Percentiles rank a stretch among this genome's conserved stretches.
phyloP scores from a whole-genome alignment of 1,139 yeast species.

The Yamadazyma triangularis region DNA sequence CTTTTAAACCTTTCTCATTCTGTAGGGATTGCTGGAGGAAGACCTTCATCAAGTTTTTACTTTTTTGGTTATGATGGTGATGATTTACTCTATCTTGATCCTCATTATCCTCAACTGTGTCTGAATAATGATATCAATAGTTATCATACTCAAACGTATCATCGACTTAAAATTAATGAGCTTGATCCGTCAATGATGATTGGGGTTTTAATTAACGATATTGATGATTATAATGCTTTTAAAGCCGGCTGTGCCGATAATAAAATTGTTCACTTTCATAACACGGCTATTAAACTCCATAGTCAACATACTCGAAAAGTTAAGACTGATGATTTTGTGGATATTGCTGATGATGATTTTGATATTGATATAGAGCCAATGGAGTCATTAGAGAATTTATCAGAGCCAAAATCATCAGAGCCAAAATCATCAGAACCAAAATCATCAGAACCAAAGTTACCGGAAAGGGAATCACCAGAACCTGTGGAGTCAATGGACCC shows the following conservation, averaged over 20 bases:
- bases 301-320: not conserved
- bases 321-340: slow-evolving; percentile 15
- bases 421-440: too few species aligned
- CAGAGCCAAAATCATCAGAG: too few species aligned
- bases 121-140: slow-evolving; percentile 10
- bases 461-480: not conserved
- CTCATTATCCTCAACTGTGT: slow-evolving; percentile 67
- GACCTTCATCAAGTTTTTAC: slow-evolving; percentile 90
- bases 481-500: slow-evolving; percentile 1
- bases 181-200: slow-evolving; percentile 95
- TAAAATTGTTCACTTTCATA: slow-evolving; percentile 49
- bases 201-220: slow-evolving; percentile 60
- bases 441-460: too few species aligned
- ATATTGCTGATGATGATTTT: slow-evolving; percentile 37
- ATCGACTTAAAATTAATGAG: slow-evolving; percentile 55
- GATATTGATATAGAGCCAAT: too few species aligned
- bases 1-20: slow-evolving; percentile 55
- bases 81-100: slow-evolving; percentile 76
- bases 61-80: slow-evolving; percentile 79
- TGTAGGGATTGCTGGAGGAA: slow-evolving; percentile 95
- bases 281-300: too few species aligned
- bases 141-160: slow-evolving; percentile 57
- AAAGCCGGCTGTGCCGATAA: slow-evolving; percentile 34
- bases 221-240: slow-evolving; percentile 57
- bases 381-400: too few species aligned